Evolutionary conservation across 345 rosid species (phyloP).

Genomic region (Iberis pinnata): DNA sequence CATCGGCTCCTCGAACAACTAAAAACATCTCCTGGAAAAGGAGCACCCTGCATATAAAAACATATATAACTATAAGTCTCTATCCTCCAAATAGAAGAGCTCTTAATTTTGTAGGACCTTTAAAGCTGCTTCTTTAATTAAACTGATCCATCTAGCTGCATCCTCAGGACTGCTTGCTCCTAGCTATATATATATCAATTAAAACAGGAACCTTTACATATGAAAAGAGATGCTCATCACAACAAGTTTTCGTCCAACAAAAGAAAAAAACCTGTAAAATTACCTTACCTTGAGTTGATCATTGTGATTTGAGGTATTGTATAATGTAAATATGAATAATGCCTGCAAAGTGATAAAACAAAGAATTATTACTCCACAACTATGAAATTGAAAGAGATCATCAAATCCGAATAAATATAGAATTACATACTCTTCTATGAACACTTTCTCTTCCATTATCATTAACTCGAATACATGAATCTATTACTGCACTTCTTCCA

Average conservation of each 20-base stretch:
- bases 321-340: constrained; percentile 77
- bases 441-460: constrained; percentile 93
- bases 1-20: constrained; percentile 62
- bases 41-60: constrained; percentile 23
- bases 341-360: constrained; percentile 47
- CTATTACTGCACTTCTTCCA: constrained; percentile 72
- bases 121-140: constrained; percentile 67
- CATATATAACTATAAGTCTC: constrained; percentile 27
- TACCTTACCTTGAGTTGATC: constrained; percentile 90
- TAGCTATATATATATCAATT: constrained; percentile 1
- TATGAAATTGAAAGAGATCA: constrained; percentile 7
- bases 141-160: constrained; percentile 92
- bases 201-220: constrained; percentile 26
- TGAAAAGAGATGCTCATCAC: constrained; percentile 10
- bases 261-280: constrained; percentile 16
- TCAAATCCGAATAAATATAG: not conserved
- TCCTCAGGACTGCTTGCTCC: constrained; percentile 77
- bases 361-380: constrained; percentile 11
- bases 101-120: constrained; percentile 34
- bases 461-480: constrained; percentile 77
- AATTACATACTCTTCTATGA: constrained; percentile 65
- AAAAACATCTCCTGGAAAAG: constrained; percentile 40
- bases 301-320: constrained; percentile 74
- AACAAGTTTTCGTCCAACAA: constrained; percentile 7
- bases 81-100: not conserved